Conservation (phyloP, 163 green algal species). For the Scenedesmus sp. region DNA sequence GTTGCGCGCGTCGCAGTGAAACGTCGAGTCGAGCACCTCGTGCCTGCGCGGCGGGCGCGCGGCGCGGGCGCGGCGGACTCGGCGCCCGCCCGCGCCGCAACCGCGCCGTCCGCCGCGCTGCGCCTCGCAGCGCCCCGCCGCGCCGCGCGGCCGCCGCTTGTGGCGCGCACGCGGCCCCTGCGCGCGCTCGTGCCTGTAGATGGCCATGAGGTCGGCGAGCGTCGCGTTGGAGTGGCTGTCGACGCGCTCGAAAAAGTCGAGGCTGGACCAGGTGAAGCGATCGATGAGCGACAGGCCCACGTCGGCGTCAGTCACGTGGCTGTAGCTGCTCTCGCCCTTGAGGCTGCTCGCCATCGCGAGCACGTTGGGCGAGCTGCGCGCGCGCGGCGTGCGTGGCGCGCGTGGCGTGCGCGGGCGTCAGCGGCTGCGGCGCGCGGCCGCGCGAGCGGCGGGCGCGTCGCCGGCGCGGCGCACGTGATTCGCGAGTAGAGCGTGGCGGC, state of each 20-base stretch:
- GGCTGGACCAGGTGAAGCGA: slow-evolving; percentile 79
- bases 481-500: slow-evolving; percentile 70
- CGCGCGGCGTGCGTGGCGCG: neutral
- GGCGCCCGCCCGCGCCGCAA: too few relatives aligned
- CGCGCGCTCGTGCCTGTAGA: slow-evolving; percentile 69
- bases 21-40: slow-evolving; percentile 55
- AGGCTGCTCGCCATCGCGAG: slow-evolving; percentile 61
- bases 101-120: too few relatives aligned
- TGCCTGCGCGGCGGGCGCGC: slow-evolving; percentile 48
- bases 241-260: slow-evolving; percentile 78
- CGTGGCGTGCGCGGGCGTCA: too few relatives aligned
- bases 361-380: slow-evolving; percentile 55
- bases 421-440: too few relatives aligned
- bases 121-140: too few relatives aligned
- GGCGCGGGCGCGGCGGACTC: neutral
- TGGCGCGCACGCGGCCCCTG: neutral
- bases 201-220: slow-evolving; percentile 61
- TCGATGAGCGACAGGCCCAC: slow-evolving; percentile 83
- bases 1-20: slow-evolving; percentile 45
- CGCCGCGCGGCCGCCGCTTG: neutral
- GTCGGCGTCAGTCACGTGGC: slow-evolving; percentile 68
- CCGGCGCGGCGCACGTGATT: slow-evolving; percentile 41
- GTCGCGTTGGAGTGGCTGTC: slow-evolving; percentile 57
- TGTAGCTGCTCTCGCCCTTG: slow-evolving; percentile 74
- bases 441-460: too few relatives aligned